Evolutionary conservation across 495 filamentous ascomycete genomes (phyloP).

Genomic region (Neurospora hispaniola): DNA sequence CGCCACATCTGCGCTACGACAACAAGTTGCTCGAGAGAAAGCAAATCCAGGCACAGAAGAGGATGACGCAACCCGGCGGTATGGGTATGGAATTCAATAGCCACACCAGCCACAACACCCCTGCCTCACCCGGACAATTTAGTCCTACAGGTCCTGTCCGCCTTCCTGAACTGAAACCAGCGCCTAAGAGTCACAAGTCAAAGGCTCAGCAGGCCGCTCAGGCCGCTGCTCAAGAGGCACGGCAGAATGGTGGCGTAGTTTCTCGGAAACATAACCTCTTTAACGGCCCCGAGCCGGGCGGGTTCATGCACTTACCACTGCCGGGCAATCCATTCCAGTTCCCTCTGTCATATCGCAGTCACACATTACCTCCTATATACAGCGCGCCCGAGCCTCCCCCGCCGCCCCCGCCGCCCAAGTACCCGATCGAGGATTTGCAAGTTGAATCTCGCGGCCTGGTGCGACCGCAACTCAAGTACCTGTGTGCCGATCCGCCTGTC

Average conservation of each 20-base stretch:
- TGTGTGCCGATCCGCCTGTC: constrained; percentile 49
- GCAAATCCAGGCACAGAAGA: constrained; percentile 54
- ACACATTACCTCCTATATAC: constrained; percentile 19
- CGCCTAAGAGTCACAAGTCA: constrained; percentile 64
- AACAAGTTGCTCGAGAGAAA: constrained; percentile 70
- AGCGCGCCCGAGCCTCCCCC: constrained; percentile 43
- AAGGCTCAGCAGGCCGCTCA: constrained; percentile 35
- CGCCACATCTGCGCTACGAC: constrained; percentile 70
- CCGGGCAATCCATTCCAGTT: constrained; percentile 35
- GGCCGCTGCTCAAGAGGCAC: constrained; percentile 7
- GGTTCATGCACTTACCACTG: constrained; percentile 23
- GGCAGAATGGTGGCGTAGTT: constrained; percentile 11
- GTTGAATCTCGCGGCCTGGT: constrained; percentile 50
- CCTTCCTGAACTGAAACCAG: constrained; percentile 71
- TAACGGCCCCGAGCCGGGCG: constrained; percentile 25
- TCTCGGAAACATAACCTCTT: constrained; percentile 33
- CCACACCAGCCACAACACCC: constrained; percentile 3
- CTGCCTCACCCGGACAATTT: constrained; percentile 15
- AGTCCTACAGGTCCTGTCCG: constrained; percentile 35
- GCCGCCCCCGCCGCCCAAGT: constrained; percentile 73
- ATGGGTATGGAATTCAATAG: constrained; percentile 12
- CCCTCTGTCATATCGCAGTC: constrained; percentile 27
- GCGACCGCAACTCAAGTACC: constrained; percentile 66
- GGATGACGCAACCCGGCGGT: constrained; percentile 42
- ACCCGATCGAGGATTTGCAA: constrained; percentile 90